Percentiles rank a stretch among this genome's conserved stretches.
Conservation (phyloP, 371 early-diverging fungal genomes). For the Catenaria anguillulae region DNA sequence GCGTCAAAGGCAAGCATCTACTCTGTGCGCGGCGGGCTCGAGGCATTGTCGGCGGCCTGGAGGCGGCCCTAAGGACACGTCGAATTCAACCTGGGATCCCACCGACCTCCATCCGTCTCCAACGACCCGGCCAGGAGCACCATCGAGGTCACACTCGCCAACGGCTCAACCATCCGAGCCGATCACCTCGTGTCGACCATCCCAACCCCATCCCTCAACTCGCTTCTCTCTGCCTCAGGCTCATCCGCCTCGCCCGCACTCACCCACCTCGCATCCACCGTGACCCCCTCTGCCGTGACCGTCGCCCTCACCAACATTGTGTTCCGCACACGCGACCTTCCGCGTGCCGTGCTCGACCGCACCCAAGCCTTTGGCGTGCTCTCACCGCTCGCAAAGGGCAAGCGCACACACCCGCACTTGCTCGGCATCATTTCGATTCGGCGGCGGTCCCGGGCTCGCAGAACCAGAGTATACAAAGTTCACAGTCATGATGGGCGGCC, state of each 20-base stretch:
- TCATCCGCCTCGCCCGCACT: neutral
- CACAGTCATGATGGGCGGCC: conserved; percentile 88
- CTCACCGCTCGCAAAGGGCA: neutral
- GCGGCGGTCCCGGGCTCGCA: conserved; percentile 45
- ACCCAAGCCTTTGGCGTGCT: neutral
- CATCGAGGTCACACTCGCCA: neutral
- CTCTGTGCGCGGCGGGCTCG: conserved; percentile 65
- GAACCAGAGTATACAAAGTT: conserved; percentile 32
- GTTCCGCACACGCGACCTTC: neutral
- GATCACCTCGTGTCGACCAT: conserved; percentile 4
- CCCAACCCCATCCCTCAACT: neutral
- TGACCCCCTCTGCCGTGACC: conserved; percentile 20
- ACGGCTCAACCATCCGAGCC: conserved; percentile 5
- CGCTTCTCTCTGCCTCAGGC: no score
- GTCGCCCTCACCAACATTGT: neutral
- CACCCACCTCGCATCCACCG: neutral
- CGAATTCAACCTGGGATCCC: conserved; percentile 21
- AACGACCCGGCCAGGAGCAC: no score
- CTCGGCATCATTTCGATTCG: conserved; percentile 84
- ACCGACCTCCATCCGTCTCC: conserved; percentile 10
- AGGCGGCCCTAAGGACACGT: conserved; percentile 31
- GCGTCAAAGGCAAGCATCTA: conserved; percentile 50
- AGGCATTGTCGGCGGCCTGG: conserved; percentile 33
- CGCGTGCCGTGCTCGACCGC: neutral
- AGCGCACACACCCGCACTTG: neutral